These are phyloP conservation scores for Nemania abortiva DNA, from an alignment of 2,329 filamentous ascomycete genomes.

Conservation along the genomic window DNA sequence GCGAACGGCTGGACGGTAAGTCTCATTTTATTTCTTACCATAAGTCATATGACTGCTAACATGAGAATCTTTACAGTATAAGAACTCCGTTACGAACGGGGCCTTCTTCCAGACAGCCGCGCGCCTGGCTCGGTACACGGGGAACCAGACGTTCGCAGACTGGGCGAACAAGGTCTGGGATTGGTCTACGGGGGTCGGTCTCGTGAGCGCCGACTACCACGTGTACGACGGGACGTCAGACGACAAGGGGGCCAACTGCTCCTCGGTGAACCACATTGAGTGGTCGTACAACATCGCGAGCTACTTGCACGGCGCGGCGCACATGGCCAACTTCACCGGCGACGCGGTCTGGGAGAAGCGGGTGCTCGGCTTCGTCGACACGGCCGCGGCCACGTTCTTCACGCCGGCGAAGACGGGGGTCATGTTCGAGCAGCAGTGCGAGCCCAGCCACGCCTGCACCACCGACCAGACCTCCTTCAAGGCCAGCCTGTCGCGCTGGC, in stretches of 20 bases:
- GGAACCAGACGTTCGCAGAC: conserved; percentile 80
- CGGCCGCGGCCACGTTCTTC: conserved; percentile 58
- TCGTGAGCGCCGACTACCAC: conserved; percentile 67
- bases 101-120: conserved; percentile 80
- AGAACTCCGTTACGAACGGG: conserved; percentile 74
- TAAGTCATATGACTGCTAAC: conserved; percentile 3
- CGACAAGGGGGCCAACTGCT: conserved; percentile 61
- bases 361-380: conserved; percentile 60
- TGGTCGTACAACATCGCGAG: conserved; percentile 51
- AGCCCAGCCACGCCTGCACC: conserved; percentile 53
- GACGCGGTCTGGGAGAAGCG: conserved; percentile 59
- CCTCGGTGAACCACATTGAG: conserved; percentile 62
- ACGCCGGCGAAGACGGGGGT: conserved; percentile 53
- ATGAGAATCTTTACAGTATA: conserved; percentile 60
- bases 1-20: conserved; percentile 69
- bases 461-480: conserved; percentile 55
- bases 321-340: conserved; percentile 56
- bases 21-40: background rate
- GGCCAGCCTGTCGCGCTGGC: conserved; percentile 61
- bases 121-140: conserved; percentile 81
- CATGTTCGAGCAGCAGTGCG: conserved; percentile 70
- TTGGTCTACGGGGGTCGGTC: conserved; percentile 64
- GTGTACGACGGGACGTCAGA: conserved; percentile 70
- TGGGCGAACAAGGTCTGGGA: conserved; percentile 81
- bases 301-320: conserved; percentile 54